Evolutionary conservation across 768 basidiomycete species (phyloP).

Genomic region (Psilocybe tampanensis): DNA sequence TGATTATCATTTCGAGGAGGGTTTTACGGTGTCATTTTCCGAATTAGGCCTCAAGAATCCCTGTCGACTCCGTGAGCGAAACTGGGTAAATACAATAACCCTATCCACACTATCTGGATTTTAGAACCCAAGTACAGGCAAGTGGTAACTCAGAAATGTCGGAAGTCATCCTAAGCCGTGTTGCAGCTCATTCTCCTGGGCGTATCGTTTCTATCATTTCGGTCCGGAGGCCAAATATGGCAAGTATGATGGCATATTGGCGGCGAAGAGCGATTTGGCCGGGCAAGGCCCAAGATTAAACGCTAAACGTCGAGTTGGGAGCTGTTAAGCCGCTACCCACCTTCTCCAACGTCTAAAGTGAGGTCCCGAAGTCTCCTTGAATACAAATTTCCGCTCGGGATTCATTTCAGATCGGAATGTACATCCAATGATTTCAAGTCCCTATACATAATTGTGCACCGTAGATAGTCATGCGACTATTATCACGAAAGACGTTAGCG

Average conservation of each 20-base stretch:
- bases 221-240: constrained; percentile 5
- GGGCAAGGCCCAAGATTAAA: background rate
- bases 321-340: background rate
- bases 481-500: no score
- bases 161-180: constrained; percentile 7
- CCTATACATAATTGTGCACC: background rate
- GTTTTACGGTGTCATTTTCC: background rate
- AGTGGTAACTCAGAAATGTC: background rate
- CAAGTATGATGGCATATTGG: constrained; percentile 6
- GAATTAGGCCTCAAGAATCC: background rate
- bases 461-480: background rate
- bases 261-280: constrained; percentile 5
- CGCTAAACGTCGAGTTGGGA: background rate
- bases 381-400: background rate
- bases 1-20: background rate
- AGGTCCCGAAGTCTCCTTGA: background rate
- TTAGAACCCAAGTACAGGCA: background rate
- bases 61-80: background rate
- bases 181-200: constrained; percentile 2
- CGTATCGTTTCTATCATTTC: constrained; percentile 1
- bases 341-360: background rate
- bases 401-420: background rate
- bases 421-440: no score
- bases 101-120: background rate
- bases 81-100: background rate